These are phyloP conservation scores for Acer yangbiense DNA, from an alignment of 345 rosid species.

Conservation along the genomic window DNA sequence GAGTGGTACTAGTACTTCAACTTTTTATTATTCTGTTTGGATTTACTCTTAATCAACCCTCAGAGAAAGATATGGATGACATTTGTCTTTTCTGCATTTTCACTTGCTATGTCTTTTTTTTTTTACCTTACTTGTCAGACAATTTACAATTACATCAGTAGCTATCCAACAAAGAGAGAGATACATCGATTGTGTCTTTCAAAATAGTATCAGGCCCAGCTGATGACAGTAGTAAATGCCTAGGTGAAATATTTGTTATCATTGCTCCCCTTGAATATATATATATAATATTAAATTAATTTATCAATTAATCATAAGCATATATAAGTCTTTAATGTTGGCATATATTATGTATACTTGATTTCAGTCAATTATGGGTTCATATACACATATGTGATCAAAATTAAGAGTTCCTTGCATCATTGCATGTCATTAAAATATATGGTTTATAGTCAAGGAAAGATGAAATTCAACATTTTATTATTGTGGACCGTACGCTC, in stretches of 20 bases:
- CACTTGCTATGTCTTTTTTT: neutral
- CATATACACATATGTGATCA: neutral
- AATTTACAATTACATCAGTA: too few species aligned
- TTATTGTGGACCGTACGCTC: too few species aligned
- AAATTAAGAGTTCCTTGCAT: neutral
- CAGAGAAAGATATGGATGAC: neutral
- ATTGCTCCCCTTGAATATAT: too few species aligned
- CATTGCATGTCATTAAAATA: too few species aligned
- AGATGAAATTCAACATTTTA: neutral
- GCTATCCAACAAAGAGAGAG: neutral
- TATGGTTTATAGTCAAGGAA: too few species aligned
- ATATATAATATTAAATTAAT: too few species aligned
- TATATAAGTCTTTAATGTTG: too few species aligned
- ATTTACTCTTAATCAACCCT: neutral
- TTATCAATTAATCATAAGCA: too few species aligned
- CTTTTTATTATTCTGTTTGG: neutral
- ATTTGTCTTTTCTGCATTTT: constrained; percentile 9
- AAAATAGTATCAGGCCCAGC: neutral
- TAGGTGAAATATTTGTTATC: too few species aligned
- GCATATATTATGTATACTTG: too few species aligned
- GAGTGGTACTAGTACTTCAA: neutral
- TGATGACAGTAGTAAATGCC: neutral
- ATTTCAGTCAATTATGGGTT: too few species aligned
- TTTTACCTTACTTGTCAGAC: neutral
- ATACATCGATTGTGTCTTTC: neutral